Conservation (phyloP, 805 yeast genomes). For the Metschnikowia drakensbergensis region DNA sequence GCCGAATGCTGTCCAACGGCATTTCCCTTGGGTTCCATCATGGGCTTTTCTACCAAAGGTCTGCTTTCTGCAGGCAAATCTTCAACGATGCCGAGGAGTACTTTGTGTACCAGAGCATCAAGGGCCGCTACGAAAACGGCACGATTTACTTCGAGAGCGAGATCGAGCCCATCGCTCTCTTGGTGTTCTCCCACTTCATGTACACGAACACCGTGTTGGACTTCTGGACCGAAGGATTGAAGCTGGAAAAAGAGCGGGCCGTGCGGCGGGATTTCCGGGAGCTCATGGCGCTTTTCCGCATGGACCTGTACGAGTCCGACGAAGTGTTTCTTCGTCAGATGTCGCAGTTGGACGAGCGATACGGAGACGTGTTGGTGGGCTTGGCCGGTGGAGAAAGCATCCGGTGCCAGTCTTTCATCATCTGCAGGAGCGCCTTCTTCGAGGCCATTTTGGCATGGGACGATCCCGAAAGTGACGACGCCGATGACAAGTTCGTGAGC, state of each 20-base stretch:
- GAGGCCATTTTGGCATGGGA: slow-evolving; percentile 61
- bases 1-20: slow-evolving; percentile 26
- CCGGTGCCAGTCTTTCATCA: slow-evolving; percentile 52
- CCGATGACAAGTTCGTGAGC: slow-evolving; percentile 26
- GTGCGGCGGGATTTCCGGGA: slow-evolving; percentile 28
- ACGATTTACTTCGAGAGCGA: slow-evolving; percentile 21
- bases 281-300: slow-evolving; percentile 17
- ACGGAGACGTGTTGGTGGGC: slow-evolving; percentile 42
- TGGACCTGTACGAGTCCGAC: slow-evolving; percentile 15
- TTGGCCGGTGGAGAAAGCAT: slow-evolving; percentile 45
- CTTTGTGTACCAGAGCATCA: slow-evolving; percentile 23
- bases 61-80: slow-evolving; percentile 24
- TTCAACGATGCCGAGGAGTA: slow-evolving; percentile 20
- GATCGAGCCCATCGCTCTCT: slow-evolving; percentile 34
- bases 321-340: slow-evolving; percentile 8
- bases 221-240: slow-evolving; percentile 43
- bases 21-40: slow-evolving; percentile 35
- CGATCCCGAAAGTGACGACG: slow-evolving; percentile 2
- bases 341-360: slow-evolving; percentile 14
- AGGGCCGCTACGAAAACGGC: slow-evolving; percentile 21
- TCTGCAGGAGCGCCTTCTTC: slow-evolving; percentile 59
- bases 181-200: slow-evolving; percentile 41
- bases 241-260: slow-evolving; percentile 23
- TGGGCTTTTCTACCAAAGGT: slow-evolving; percentile 29
- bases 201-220: slow-evolving; percentile 47